Base-by-base conservation (phyloP, 148 eudicot species). In the Suaeda aralocaspica region DNA sequence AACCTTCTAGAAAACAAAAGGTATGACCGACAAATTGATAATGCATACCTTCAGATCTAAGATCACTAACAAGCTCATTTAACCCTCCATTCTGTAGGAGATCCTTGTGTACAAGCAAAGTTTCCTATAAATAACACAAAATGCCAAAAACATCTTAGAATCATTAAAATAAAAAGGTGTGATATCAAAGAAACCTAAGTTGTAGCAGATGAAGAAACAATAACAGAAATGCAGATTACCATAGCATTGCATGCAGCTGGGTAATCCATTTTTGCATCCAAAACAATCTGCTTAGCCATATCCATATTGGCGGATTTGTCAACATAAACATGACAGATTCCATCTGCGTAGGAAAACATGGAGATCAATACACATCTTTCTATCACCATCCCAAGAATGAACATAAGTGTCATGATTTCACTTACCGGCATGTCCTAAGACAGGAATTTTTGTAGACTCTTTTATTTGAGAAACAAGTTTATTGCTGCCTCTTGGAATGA, bases 401-500 rank as follows among this genome's bases (percentile, higher is more conserved):
- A 49, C 57, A 77, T 7, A 30, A 19, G 10, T 44, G 24, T 41
- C 28, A 24, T 73, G 12, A 56, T 33, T 56, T 49, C 36, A 12
- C 76, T 68, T 74, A 91, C 99, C 99, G 58, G 99, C 87, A 79
- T 94, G 99, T 34, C 99, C 99, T 48, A 94, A 83, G 72, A 94
- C 99, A 41, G 99, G 99, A 69, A 94, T 94, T 82, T 87, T 94
- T 52, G 99, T 94, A 21, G 99, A 89, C 65, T 82, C 83, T 81
- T 94, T 94, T 59, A 94, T 94, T 79, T 94, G 93, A 74, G 96
- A 84, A 58, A 94, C 99, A 60, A 94, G 99, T 76, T 84, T 85
- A 78, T 94, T 94, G 92, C 99, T 94, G 64, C 99, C 99, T 84
- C 99, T 91, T 57, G 99, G 99, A 66, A 94, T 94, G 71, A 94